phyloP scores from a whole-genome alignment of 805 yeast genomes.

The Clavispora vitiphila region DNA sequence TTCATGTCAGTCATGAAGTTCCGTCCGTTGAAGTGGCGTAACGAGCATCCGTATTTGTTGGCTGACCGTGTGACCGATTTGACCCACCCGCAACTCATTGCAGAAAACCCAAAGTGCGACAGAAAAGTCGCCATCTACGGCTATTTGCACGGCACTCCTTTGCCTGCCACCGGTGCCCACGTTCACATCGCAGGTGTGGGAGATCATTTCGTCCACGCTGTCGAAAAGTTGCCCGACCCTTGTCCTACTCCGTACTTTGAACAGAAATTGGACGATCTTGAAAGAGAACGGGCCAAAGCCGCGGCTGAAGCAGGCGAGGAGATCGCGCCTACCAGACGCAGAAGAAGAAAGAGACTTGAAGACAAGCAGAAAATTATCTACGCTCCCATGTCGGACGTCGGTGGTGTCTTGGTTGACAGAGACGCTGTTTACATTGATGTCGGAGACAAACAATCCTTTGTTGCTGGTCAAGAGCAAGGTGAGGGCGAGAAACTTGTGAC shows the following conservation, averaged over 20 bases:
- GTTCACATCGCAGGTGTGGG: constrained; percentile 97
- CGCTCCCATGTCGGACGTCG: constrained; percentile 99
- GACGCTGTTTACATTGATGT: constrained; percentile 96
- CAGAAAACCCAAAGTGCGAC: constrained; percentile 76
- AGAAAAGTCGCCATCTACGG: constrained; percentile 91
- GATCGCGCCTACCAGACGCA: constrained; percentile 42
- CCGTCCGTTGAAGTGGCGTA: constrained; percentile 98
- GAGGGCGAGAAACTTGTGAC: constrained; percentile 86
- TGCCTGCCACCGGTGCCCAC: constrained; percentile 60
- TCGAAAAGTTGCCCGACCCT: constrained; percentile 94
- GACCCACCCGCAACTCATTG: constrained; percentile 84
- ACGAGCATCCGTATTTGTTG: constrained; percentile 91
- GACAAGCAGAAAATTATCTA: constrained; percentile 91
- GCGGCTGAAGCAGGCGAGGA: constrained; percentile 59
- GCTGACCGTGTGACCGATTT: constrained; percentile 91
- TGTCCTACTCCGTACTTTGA: constrained; percentile 96
- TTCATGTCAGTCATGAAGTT: constrained; percentile 97
- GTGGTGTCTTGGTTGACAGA: constrained; percentile 93
- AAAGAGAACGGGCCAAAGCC: constrained; percentile 64
- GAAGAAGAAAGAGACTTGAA: constrained; percentile 84
- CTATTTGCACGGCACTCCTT: constrained; percentile 88
- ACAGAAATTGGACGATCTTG: constrained; percentile 76
- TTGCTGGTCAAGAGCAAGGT: constrained; percentile 64
- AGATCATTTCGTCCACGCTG: constrained; percentile 67
- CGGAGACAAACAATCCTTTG: constrained; percentile 53